phyloP scores from a whole-genome alignment of 2,329 filamentous ascomycete genomes.

The Venturia asperata region DNA sequence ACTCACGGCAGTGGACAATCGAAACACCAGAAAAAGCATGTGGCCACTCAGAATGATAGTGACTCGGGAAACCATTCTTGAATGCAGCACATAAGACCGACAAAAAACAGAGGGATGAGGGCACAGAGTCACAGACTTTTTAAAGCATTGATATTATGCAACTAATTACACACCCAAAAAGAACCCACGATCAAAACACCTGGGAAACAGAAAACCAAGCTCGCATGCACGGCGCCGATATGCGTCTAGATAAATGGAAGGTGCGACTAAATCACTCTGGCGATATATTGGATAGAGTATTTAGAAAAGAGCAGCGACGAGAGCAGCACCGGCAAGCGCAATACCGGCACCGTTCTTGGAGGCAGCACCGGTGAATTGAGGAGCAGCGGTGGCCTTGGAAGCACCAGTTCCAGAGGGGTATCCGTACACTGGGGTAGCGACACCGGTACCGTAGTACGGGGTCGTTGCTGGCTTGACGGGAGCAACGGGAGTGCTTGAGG shows the following conservation, averaged over 20 bases:
- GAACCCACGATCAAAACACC: not conserved
- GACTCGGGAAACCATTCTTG: no score
- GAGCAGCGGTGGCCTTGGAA: not conserved
- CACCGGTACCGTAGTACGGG: not conserved
- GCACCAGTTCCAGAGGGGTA: not conserved
- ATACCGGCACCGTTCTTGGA: conserved; percentile 8
- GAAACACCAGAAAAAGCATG: no score
- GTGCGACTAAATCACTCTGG: not conserved
- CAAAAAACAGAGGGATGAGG: no score
- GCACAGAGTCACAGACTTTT: not conserved
- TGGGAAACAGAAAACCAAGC: not conserved
- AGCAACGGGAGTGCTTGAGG: not conserved
- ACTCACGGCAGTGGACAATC: no score
- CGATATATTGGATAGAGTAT: no score
- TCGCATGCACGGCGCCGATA: conserved; percentile 1
- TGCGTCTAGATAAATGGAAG: not conserved
- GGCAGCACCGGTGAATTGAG: conserved; percentile 3
- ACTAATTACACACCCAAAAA: not conserved
- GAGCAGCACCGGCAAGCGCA: conserved; percentile 7
- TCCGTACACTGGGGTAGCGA: not conserved
- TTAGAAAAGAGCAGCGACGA: conserved; percentile 11
- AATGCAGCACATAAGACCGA: no score
- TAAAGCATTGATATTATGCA: not conserved
- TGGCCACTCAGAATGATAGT: no score
- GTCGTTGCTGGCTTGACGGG: not conserved